Evolutionary conservation across 1,284 basidiomycete species (phyloP), one percentile per base, ranked within the genome.

Genomic region (Cryptococcus sp.): DNA sequence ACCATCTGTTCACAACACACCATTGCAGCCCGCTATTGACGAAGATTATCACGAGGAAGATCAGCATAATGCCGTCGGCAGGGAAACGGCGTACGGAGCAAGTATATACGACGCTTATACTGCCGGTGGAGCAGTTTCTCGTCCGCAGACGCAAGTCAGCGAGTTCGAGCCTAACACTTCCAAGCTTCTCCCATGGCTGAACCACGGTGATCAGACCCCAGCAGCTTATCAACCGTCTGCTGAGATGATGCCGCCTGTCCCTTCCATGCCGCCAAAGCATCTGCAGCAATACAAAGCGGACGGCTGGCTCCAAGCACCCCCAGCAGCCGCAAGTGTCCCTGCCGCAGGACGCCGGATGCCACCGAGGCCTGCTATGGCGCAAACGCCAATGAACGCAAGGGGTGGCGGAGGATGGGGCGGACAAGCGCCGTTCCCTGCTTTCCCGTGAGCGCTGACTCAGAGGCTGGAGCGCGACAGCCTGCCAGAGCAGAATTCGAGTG

Each of bases 151-250:
- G 4, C 56, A 56, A 27, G 48, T 49, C n/a, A 53, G 27, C 22
- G 61, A 62, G 44, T 57, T 57, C 4, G 61, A 62, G 47, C 61
- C 61, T 5, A 50, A 48, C 45, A 62, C 61, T 10, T 62, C 61
- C 5, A 59, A 57, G 15, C 47, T 62, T 5, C 48, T 62, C 8
- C 61, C 61, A 6, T 62, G 61, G 61, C 39, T 62, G 19, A 62
- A 62, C 19, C 59, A 59, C 22, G 54, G 49, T 22, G 15, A 27
- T 27, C 41, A 52, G n/a, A 35, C 38, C 3, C n/a, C n/a, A n/a
- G n/a, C n/a, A n/a, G n/a, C n/a, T n/a, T n/a, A n/a, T n/a, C n/a
- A n/a, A n/a, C n/a, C n/a, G n/a, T n/a, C n/a, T n/a, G n/a, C n/a
- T n/a, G n/a, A n/a, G n/a, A n/a, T n/a, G n/a, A n/a, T n/a, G n/a